Evolutionary conservation across 2,329 filamentous ascomycete genomes (phyloP), one percentile per base, ranked within the genome.

Genomic region (Tolypocladium tropicale): DNA sequence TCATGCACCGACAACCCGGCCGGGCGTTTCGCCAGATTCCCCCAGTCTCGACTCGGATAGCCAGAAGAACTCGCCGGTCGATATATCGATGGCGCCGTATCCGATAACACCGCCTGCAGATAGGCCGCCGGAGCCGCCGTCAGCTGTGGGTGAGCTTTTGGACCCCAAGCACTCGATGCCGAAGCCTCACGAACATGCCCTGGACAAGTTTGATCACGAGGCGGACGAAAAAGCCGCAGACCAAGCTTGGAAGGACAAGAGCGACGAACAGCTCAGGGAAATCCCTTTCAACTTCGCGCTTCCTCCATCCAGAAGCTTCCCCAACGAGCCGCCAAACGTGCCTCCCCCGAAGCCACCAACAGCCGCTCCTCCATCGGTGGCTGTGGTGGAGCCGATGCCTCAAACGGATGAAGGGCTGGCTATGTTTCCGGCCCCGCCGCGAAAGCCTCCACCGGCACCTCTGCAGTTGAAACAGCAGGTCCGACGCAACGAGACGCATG

Each of bases 361-460:
- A 18, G 63, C 64, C 18, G 61, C 67, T 10, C 65, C 71, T 51
- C 76, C 75, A 9, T 66, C 65, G 5, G 64, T 78, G 34, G 65
- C 75, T 5, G 58, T 75, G 9, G 69, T 74, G 32, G 74, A 78
- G 57, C 69, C 78, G 14, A 75, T 74, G 1, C 73, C 77, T 2
- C 67, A 71, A 39, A 62, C 73, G 16, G 74, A 79, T 36, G 74
- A 78, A 32, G 74, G 73, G 3, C 64, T 77, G 5, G 68, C 72
- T 11, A 76, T 78, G 58, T 84, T 84, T 57, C 76, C 80, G 2
- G 79, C 84, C 1, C 84, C 86, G 16, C 81, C 82, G 53, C 82
- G 92, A 58, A 96, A 95, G 69, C 83, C 86, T 6, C 91, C 92
- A 3, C 93, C 93, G 51, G 89, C 90, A 14, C 92, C 93, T 2